Evolutionary conservation across 148 eudicot genomes (phyloP).

Genomic region (Silene uniflora): DNA sequence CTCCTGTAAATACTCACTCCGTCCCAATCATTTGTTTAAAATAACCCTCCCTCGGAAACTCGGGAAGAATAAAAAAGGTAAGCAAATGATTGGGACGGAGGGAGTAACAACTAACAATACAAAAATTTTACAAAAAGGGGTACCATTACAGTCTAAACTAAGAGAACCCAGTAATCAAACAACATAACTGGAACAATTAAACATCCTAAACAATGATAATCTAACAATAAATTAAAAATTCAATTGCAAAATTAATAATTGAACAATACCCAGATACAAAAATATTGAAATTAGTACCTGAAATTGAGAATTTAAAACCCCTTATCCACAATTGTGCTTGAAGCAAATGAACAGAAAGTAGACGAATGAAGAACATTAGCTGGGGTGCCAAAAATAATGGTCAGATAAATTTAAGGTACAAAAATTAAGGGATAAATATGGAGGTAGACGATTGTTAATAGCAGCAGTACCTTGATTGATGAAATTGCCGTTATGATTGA

Average conservation of each 20-base stretch:
- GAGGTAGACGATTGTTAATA: neutral
- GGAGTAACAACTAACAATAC: no score
- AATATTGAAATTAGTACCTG: conserved; percentile 11
- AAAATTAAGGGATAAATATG: neutral
- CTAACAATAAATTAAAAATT: neutral
- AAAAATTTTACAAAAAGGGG: neutral
- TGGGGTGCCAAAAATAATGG: neutral
- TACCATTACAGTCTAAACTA: neutral
- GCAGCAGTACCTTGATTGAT: neutral
- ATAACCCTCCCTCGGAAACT: neutral
- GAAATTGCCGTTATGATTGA: neutral
- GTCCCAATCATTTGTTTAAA: neutral
- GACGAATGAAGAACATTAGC: conserved; percentile 3
- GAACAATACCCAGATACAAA: neutral
- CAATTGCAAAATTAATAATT: neutral
- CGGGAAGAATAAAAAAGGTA: neutral
- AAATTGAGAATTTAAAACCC: neutral
- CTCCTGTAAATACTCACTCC: neutral
- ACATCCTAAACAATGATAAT: neutral
- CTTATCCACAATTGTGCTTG: neutral
- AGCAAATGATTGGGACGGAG: no score
- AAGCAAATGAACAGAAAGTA: neutral
- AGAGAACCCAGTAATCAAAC: conserved; percentile 4
- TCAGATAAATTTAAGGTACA: neutral
- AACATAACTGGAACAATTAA: neutral